These are phyloP conservation scores for Penicillium steckii DNA, from an alignment of 495 filamentous ascomycete species.

Conservation along the genomic window DNA sequence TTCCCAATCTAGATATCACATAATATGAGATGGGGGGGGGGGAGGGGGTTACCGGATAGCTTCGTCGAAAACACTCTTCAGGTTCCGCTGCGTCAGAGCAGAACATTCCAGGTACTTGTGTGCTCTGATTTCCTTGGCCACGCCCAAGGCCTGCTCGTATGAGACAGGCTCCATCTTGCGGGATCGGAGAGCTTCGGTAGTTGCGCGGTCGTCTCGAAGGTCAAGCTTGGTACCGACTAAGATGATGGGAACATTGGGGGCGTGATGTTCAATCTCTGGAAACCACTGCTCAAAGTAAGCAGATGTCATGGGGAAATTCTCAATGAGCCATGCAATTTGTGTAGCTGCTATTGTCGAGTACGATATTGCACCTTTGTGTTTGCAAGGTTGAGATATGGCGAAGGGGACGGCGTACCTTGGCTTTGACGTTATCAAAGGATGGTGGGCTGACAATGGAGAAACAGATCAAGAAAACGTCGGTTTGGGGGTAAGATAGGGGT, in stretches of 20 bases:
- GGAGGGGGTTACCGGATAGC: constrained; percentile 73
- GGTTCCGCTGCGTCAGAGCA: constrained; percentile 90
- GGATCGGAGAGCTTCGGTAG: constrained; percentile 69
- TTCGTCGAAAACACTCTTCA: constrained; percentile 98
- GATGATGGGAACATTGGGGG: constrained; percentile 93
- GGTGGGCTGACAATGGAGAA: constrained; percentile 98
- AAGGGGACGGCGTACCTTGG: constrained; percentile 63
- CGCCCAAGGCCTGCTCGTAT: constrained; percentile 81
- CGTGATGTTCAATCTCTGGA: constrained; percentile 96
- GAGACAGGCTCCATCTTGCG: constrained; percentile 90
- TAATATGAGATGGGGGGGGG: neutral
- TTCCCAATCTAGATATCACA: too few species aligned
- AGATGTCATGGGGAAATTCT: too few species aligned
- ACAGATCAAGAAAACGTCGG: constrained; percentile 96
- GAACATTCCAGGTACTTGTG: constrained; percentile 97
- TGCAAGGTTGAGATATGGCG: neutral
- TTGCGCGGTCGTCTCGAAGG: constrained; percentile 85
- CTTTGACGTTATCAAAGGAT: constrained; percentile 96
- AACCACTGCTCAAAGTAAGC: too few species aligned
- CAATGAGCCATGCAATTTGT: too few species aligned
- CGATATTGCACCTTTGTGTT: too few species aligned
- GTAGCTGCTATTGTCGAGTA: too few species aligned
- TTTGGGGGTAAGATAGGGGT: constrained; percentile 95
- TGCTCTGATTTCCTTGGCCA: constrained; percentile 89
- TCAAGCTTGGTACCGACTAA: constrained; percentile 97